These are phyloP conservation scores for Cicer arietinum DNA, from an alignment of 306 rosid species.

Conservation along the genomic window DNA sequence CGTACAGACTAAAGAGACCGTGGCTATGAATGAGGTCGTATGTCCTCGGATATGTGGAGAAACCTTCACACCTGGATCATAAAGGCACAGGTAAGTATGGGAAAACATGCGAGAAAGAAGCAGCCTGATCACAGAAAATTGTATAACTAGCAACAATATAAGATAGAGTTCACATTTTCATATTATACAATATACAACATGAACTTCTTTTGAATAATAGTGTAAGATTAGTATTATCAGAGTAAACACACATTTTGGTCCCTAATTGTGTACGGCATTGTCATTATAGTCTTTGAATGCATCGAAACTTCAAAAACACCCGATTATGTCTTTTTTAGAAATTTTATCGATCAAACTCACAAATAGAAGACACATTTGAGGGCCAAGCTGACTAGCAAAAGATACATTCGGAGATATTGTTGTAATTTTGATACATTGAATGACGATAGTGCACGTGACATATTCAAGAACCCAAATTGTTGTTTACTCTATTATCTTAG, in stretches of 20 bases:
- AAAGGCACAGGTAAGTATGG: conserved; percentile 25
- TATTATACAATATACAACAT: neutral
- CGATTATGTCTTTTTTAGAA: too few species aligned
- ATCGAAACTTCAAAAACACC: too few species aligned
- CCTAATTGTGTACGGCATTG: too few species aligned
- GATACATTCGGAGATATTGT: too few species aligned
- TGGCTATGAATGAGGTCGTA: conserved; percentile 93
- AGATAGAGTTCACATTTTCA: conserved; percentile 9
- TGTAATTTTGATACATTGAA: too few species aligned
- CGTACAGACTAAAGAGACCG: conserved; percentile 81
- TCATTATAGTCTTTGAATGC: too few species aligned
- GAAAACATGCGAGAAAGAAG: conserved; percentile 8
- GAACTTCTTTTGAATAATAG: neutral
- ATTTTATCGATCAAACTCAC: too few species aligned
- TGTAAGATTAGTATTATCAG: neutral
- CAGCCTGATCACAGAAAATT: neutral
- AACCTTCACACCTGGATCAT: conserved; percentile 83
- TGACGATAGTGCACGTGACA: too few species aligned
- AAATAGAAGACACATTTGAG: too few species aligned
- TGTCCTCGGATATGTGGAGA: conserved; percentile 96
- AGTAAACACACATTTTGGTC: too few species aligned
- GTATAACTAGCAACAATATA: conserved; percentile 22
- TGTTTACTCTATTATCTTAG: neutral
- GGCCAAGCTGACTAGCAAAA: too few species aligned
- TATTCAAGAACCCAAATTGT: too few species aligned